Conservation (phyloP, 2,329 filamentous ascomycete species). For the Stemphylium beticola region DNA sequence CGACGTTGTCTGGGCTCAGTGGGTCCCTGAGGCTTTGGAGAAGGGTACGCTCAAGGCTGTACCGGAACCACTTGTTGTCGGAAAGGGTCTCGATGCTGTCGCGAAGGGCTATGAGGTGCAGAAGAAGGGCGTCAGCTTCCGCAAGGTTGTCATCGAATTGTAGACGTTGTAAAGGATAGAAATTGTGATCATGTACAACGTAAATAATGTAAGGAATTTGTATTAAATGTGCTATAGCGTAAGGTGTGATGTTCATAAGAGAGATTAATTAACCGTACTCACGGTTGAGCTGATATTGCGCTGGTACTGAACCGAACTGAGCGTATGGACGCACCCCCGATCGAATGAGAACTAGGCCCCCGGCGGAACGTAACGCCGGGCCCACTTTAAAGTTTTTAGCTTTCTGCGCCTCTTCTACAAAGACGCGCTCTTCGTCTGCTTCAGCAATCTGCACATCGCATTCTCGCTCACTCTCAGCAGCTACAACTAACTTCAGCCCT, state of each 20-base stretch:
- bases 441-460: constrained; percentile 1
- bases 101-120: constrained; percentile 37
- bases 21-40: constrained; percentile 40
- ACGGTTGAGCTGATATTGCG: too few relatives aligned
- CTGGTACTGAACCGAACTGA: too few relatives aligned
- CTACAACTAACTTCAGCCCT: not conserved
- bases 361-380: constrained; percentile 7
- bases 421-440: constrained; percentile 3
- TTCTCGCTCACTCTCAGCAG: not conserved
- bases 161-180: not conserved
- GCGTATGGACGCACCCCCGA: too few relatives aligned
- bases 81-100: constrained; percentile 36
- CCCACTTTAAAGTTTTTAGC: constrained; percentile 16
- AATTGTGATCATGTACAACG: not conserved
- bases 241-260: too few relatives aligned
- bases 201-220: not conserved
- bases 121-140: constrained; percentile 43
- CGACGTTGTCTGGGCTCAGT: constrained; percentile 44
- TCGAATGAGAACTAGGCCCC: too few relatives aligned
- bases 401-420: constrained; percentile 4
- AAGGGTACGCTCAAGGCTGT: constrained; percentile 39
- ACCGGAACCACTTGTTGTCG: constrained; percentile 39
- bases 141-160: constrained; percentile 42
- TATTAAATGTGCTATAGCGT: not conserved
- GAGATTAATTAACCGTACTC: not conserved